Percentiles rank a stretch among this genome's conserved stretches.
Evolutionary conservation across 1,139 yeast genomes (phyloP).

Genomic region (Pichia sp.): DNA sequence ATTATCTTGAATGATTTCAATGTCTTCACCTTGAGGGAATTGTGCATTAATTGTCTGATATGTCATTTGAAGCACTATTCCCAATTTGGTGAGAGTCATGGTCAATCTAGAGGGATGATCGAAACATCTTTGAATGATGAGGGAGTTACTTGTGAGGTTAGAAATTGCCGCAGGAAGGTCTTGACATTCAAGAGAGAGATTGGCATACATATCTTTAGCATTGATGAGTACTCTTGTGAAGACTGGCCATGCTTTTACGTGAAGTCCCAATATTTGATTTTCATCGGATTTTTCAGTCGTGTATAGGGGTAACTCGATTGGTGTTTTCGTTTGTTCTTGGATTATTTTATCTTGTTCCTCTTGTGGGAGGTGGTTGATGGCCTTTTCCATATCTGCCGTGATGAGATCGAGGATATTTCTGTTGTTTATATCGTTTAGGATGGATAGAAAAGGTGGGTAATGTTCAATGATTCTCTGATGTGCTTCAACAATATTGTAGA

Average conservation of each 20-base stretch:
- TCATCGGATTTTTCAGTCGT: conserved; percentile 19
- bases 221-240: conserved; percentile 20
- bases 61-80: conserved; percentile 15
- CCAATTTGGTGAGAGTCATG: conserved; percentile 16
- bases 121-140: conserved; percentile 15
- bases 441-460: conserved; percentile 22
- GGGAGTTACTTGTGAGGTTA: conserved; percentile 15
- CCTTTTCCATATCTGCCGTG: conserved; percentile 14
- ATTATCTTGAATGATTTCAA: conserved; percentile 12
- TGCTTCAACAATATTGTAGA: conserved; percentile 20
- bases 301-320: conserved; percentile 18
- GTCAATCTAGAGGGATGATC: conserved; percentile 18
- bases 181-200: conserved; percentile 20
- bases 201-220: conserved; percentile 22
- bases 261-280: conserved; percentile 16
- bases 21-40: conserved; percentile 11
- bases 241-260: conserved; percentile 23
- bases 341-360: conserved; percentile 9
- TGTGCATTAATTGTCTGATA: conserved; percentile 12
- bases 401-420: conserved; percentile 19
- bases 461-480: conserved; percentile 18
- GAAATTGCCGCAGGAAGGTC: conserved; percentile 30
- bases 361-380: conserved; percentile 6
- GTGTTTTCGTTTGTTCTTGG: conserved; percentile 15
- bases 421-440: conserved; percentile 20